Evolutionary conservation across 495 filamentous ascomycete species (phyloP), one percentile per base, ranked within the genome.

Genomic region (Trichoderma orchidacearum): DNA sequence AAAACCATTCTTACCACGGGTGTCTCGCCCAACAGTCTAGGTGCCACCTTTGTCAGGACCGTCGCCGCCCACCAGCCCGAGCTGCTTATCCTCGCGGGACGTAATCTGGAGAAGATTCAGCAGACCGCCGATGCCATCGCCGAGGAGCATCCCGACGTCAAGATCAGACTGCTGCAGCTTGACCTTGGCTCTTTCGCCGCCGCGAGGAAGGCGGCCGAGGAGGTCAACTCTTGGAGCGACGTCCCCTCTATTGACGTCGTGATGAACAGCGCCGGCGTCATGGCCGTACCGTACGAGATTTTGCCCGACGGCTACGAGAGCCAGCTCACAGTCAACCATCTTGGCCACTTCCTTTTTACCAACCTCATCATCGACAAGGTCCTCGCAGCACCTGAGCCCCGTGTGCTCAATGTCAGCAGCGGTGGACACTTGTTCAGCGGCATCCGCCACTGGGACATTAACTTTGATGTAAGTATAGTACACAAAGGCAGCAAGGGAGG

Each of bases 291-390:
- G 9, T 60, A 71, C 15, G 53, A 58, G 35, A 63, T 64, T 6
- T 80, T 72, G 0, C 56, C 56, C 4, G 75, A 81, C 41, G 73
- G 72, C 5, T 72, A 72, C 60, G 76, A 80, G 59, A 62, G 60
- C 0, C 73, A 80, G 53, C 71, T 81, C 53, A 70, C 64, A 12
- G 73, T 66, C 17, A 77, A 80, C 61, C 69, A 80, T 56, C 66
- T 80, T 0, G 66, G 57, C 5, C 77, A 80, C 55, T 80, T 78
- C 66, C 66, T 77, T 41, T 69, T 81, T 28, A 79, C 79, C 66
- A 55, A 74, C 11, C 71, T 76, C 4, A 66, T 81, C 52, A 70
- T 73, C 60, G 59, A 66, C 17, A 61, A 68, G 27, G 64, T 80
- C 6, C 64, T 79, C 12, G 59, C 67, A 5, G 67, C 64, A 15